A percentile compares a stretch with the other conserved stretches of the same genome.
phyloP scores from a whole-genome alignment of 208 protist genomes.

The Angomonas deanei region DNA sequence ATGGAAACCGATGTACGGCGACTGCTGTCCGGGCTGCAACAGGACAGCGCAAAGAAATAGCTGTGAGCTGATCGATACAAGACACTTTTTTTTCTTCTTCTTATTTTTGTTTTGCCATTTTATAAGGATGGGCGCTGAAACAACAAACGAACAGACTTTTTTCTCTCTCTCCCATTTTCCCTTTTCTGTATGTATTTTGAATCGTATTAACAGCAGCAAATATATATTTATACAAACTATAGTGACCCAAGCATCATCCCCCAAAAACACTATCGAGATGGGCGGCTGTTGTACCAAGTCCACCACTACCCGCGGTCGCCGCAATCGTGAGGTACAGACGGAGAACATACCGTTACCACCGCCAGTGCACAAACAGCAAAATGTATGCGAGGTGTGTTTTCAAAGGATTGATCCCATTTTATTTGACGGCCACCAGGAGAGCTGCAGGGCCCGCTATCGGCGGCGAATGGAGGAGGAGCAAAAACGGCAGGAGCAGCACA shows the following conservation, averaged over 20 bases:
- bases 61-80: neutral
- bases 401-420: constrained; percentile 32
- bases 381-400: constrained; percentile 43
- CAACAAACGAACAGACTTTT: neutral
- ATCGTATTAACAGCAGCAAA: neutral
- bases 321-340: neutral
- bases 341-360: neutral
- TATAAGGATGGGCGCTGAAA: too few species aligned
- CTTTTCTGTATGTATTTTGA: constrained; percentile 1
- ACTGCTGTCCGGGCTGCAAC: constrained; percentile 12
- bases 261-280: neutral
- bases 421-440: constrained; percentile 55
- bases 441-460: constrained; percentile 37
- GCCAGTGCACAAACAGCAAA: neutral
- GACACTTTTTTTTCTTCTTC: too few species aligned
- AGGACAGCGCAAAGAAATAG: neutral
- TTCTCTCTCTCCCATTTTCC: constrained; percentile 15
- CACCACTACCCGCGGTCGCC: neutral
- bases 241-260: too few species aligned
- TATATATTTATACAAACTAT: neutral
- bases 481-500: neutral
- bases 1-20: constrained; percentile 41
- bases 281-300: neutral
- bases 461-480: constrained; percentile 12
- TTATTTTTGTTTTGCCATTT: too few species aligned